Base-by-base conservation (phyloP, 2,329 filamentous ascomycete species). In the Aspergillus sp. region DNA sequence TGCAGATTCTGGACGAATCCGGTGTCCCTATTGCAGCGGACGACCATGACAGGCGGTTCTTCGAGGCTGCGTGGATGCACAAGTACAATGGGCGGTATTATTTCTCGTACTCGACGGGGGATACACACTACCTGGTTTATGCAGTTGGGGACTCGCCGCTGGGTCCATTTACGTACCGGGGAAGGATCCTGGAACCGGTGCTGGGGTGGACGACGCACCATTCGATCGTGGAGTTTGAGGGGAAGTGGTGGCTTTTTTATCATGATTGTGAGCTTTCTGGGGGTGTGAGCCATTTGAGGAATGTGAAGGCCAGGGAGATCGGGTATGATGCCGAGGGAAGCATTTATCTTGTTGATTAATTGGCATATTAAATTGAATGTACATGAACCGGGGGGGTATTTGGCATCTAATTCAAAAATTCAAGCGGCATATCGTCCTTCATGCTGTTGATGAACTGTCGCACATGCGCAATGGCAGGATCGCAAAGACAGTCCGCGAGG, bases 191-290 rank as follows among this genome's bases (percentile, higher is more conserved):
- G 49, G 88, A 91, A 78, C 90, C 89, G 0, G 90, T 93, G 5
- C 73, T 89, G 24, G 89, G 90, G 1, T 93, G 90, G 90, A 92
- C 90, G 44, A 93, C 90, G 55, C 90, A 92, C 75, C 90, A 92
- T 72, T 90, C 86, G 3, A 88, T 93, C 64, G 87, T 88, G 9
- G 88, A 91, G 78, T 90, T 89, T 68, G 71, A 84, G 73, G 87
- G 83, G 4, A 83, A 81, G 62, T 91, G 89, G 84, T 92, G 85
- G 73, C 71, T 93, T 56, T 92, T 92, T 71, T 86, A 91, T 70
- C 90, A 92, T 69, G 90, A 92, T 75, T 86, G 86, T 59, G 84
- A 85, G 69, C 71, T 91, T 56, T 89, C 86, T 54, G 79, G 81
- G 15, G 88, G 88, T 0, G 84, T 89, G 52, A 85, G 88, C 67